These are phyloP conservation scores for Combretum micranthum DNA, from an alignment of 345 rosid species.

Conservation along the genomic window DNA sequence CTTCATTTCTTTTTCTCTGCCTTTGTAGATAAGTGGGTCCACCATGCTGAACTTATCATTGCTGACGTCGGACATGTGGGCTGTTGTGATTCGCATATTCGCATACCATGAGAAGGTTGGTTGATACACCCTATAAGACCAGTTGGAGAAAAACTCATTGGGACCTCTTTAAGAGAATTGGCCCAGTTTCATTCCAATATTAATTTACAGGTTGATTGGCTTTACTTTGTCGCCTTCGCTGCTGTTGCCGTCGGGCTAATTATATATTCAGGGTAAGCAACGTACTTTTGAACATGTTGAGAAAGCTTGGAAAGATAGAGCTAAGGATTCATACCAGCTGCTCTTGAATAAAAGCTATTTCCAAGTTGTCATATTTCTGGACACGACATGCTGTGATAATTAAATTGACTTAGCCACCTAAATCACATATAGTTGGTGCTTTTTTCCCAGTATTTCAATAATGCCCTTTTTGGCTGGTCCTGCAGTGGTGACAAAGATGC, in stretches of 20 bases:
- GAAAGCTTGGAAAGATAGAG: too few relatives aligned
- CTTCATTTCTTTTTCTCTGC: too few relatives aligned
- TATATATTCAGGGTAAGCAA: not conserved
- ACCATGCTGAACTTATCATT: constrained; percentile 75
- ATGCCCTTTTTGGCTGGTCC: too few relatives aligned
- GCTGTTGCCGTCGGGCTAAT: not conserved
- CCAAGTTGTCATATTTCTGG: too few relatives aligned
- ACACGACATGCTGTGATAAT: too few relatives aligned
- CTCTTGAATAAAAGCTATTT: too few relatives aligned
- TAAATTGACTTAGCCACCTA: too few relatives aligned
- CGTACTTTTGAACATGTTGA: too few relatives aligned
- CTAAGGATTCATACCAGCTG: too few relatives aligned
- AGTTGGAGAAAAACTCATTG: not conserved
- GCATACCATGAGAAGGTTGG: constrained; percentile 69
- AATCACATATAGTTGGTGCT: too few relatives aligned
- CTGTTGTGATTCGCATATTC: constrained; percentile 64
- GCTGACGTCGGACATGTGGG: constrained; percentile 88
- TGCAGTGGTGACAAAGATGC: too few relatives aligned
- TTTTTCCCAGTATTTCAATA: too few relatives aligned
- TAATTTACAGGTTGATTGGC: constrained; percentile 1
- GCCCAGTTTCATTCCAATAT: not conserved
- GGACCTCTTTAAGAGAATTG: not conserved
- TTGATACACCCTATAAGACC: not conserved
- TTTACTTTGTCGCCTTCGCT: not conserved
- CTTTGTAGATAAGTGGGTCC: constrained; percentile 45